Evolutionary conservation across 202 grass and related monocot species (phyloP), one percentile per base, ranked within the genome.

Genomic region (Carex sylvatica): DNA sequence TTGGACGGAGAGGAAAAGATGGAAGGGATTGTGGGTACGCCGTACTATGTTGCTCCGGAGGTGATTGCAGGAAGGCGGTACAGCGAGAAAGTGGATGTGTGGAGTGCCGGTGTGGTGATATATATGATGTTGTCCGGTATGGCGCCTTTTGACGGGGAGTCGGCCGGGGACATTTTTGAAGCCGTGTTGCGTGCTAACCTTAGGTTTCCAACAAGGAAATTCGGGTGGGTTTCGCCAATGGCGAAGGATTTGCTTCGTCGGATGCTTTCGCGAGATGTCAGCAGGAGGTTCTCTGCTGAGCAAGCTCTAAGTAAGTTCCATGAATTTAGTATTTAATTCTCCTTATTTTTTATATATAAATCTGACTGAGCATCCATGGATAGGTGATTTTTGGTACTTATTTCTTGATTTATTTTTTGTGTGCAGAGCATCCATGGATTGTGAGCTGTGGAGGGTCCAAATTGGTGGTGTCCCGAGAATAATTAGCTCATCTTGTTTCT

Each of bases 21-120:
- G 91, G n/a, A 81, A 4, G 94, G 94, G 61, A 78, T 97, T 16
- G 94, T 97, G 2, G 94, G 94, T 0, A 97, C 94, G n/a, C 94
- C 94, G 0, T 92, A 92, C 88, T 97, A 97, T 78, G 91, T 97
- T 0, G 94, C 94, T 9, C 94, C 94, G 23, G 94, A 97, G 90
- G 94, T 97, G 54, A 87, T 97, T 3, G 71, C 84, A 0, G 91
- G 94, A 0, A 69, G 79, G 80, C 85, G 86, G 63, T 97, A 97
- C 90, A 62, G 6, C 28, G 90, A 94, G 86, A 94, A 97, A 82
- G 94, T 94, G 61, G 94, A 97, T 82, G 90, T 97, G 20, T 97
- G 94, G 94, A 97, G 94, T 84, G 86, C 88, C 5, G 94, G 94
- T 1, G 91, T 97, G 19, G 88, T 97, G 66, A 85, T 97, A 67